Conservation (phyloP, 192 early-diverging fungal species). For the Thoreauomyces humboldtii region DNA sequence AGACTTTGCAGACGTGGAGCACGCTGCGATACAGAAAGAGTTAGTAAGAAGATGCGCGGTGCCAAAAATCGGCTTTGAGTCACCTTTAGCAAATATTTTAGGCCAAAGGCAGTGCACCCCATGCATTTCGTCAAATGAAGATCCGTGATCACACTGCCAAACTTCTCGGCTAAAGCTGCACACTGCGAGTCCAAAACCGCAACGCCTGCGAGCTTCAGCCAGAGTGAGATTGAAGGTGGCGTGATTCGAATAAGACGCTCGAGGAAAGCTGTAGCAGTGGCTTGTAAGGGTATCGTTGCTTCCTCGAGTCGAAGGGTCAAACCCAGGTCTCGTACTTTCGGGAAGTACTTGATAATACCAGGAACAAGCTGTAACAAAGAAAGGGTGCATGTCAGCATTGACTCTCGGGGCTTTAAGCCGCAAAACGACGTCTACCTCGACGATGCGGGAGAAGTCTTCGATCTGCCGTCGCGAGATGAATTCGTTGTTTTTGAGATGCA, state of each 20-base stretch:
- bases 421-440: conserved; percentile 21
- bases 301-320: conserved; percentile 26
- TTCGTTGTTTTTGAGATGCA: conserved; percentile 20
- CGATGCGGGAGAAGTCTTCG: conserved; percentile 15
- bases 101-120: conserved; percentile 19
- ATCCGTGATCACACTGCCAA: conserved; percentile 20
- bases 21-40: neutral
- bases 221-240: conserved; percentile 7
- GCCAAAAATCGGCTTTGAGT: neutral
- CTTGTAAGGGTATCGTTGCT: conserved; percentile 11
- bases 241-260: conserved; percentile 19
- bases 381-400: neutral
- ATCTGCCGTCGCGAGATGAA: conserved; percentile 9
- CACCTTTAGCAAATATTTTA: conserved; percentile 18
- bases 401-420: neutral
- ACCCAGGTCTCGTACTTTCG: conserved; percentile 17
- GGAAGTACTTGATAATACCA: conserved; percentile 25
- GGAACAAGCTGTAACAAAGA: conserved; percentile 11
- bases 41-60: too few species aligned
- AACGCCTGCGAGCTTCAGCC: conserved; percentile 24
- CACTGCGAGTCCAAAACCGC: conserved; percentile 28
- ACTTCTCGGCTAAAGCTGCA: conserved; percentile 17
- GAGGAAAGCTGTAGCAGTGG: conserved; percentile 23
- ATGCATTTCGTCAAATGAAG: conserved; percentile 28
- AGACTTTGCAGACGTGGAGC: conserved; percentile 19